Evolutionary conservation across 2,329 filamentous ascomycete genomes (phyloP), one percentile per base, ranked within the genome.

Genomic region (Fusarium sambucinum): DNA sequence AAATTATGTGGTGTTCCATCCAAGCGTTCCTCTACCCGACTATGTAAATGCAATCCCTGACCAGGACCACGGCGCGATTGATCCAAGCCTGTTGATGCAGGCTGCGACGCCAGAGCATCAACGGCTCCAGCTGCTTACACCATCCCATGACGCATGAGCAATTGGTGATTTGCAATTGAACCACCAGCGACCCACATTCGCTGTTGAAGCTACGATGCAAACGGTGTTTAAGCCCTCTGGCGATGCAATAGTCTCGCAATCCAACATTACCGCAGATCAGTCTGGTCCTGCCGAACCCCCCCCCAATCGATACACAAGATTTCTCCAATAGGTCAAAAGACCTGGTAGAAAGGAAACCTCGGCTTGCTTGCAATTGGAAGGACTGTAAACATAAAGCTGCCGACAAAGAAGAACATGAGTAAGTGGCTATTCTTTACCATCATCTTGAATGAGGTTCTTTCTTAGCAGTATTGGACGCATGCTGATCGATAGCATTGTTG

Each of bases 61-160:
- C 35, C 30, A 35, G 45, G 45, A 48, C 45, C 3, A 35, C 30
- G 30, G 45, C 30, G 19, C 19, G 21, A 48, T 48, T 48, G 45
- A 48, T 23, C 45, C 45, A 48, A 48, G 45, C 17, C 45, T 48
- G 30, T 48, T 48, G 30, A 48, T 48, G 45, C 45, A 48, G 29
- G 45, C 45, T 32, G 27, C 12, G 30, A 48, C 45, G 30, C 30
- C 45, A 48, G n/a, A 48, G 45, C 45, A 48, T 48, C 30, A 17
- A 32, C n/a, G 12, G 45, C 17, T 35, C n/a, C 45, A 48, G 45
- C 45, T 48, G 13, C 21, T 37, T 50, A 3, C 32, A 50, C 46
- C 46, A 50, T 50, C 46, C 46, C 46, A 50, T 50, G 46, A 37
- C 32, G 46, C 46, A 50, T 50, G 46, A 50, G 46, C 46, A 50